phyloP scores from a whole-genome alignment of 768 basidiomycete species.

The Galerina sulciceps region DNA sequence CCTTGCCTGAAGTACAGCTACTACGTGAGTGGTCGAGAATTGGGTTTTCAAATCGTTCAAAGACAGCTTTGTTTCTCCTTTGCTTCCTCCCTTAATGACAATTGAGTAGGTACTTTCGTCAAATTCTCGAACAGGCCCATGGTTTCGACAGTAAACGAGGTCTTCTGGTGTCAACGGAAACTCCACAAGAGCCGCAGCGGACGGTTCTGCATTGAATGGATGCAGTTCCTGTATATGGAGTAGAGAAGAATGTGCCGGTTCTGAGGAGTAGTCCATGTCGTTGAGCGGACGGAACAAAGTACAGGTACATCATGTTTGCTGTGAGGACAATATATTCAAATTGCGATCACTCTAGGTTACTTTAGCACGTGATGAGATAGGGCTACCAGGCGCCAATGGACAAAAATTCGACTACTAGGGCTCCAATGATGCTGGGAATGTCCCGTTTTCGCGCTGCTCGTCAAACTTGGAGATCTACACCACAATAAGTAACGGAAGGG shows the following conservation, averaged over 20 bases:
- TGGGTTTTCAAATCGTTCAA: constrained; percentile 41
- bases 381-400: constrained; percentile 3
- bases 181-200: constrained; percentile 55
- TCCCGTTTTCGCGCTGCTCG: constrained; percentile 91
- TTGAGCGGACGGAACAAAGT: constrained; percentile 17
- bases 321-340: constrained; percentile 7
- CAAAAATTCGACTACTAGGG: too few species aligned
- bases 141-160: constrained; percentile 75
- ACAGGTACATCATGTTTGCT: constrained; percentile 12
- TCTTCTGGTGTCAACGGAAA: constrained; percentile 65
- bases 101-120: constrained; percentile 48
- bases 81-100: constrained; percentile 38
- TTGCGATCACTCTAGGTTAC: constrained; percentile 6
- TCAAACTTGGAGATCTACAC: constrained; percentile 85
- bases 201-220: constrained; percentile 77
- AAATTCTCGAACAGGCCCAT: constrained; percentile 61
- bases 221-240: constrained; percentile 47
- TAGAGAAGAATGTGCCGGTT: constrained; percentile 53
- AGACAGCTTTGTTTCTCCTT: constrained; percentile 36
- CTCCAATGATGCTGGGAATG: constrained; percentile 91
- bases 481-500: constrained; percentile 12
- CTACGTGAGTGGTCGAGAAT: constrained; percentile 45
- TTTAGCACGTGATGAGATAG: constrained; percentile 17
- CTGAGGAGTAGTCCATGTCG: constrained; percentile 49
- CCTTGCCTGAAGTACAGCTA: constrained; percentile 60